A percentile compares a stretch with the other conserved stretches of the same genome.
phyloP scores from a whole-genome alignment of 2,329 filamentous ascomycete species.

The Trichoderma hamatum region DNA sequence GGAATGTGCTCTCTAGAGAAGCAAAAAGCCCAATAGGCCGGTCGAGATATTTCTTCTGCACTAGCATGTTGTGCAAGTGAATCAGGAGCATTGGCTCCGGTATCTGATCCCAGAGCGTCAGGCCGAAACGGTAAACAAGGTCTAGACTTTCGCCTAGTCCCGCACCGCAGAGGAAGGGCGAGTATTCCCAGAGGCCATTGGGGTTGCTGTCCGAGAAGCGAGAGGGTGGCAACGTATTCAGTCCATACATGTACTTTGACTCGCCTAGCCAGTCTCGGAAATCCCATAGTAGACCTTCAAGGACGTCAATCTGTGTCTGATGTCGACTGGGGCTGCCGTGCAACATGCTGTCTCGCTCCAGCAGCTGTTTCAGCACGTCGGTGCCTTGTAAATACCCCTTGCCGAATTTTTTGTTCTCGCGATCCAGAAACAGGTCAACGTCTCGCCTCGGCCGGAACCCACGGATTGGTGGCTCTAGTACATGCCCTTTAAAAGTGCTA shows the following conservation, averaged over 20 bases:
- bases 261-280: constrained; percentile 31
- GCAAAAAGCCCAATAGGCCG: constrained; percentile 40
- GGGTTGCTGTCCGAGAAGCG: constrained; percentile 45
- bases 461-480: constrained; percentile 39
- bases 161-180: constrained; percentile 52
- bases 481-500: constrained; percentile 39
- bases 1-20: constrained; percentile 33
- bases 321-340: background rate
- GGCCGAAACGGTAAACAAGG: constrained; percentile 40
- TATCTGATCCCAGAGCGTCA: constrained; percentile 46
- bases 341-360: constrained; percentile 13
- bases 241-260: constrained; percentile 28
- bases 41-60: constrained; percentile 45
- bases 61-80: constrained; percentile 54
- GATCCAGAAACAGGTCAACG: constrained; percentile 49
- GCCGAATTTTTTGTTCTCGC: constrained; percentile 35
- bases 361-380: background rate
- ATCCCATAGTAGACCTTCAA: constrained; percentile 25
- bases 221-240: constrained; percentile 42
- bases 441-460: constrained; percentile 46
- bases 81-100: constrained; percentile 45
- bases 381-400: constrained; percentile 27
- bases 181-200: constrained; percentile 53
- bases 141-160: constrained; percentile 50
- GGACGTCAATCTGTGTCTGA: background rate